A percentile compares a stretch with the other conserved stretches of the same genome.
Conservation (phyloP, 2,329 filamentous ascomycete species). For the Penicillium capsulatum region DNA sequence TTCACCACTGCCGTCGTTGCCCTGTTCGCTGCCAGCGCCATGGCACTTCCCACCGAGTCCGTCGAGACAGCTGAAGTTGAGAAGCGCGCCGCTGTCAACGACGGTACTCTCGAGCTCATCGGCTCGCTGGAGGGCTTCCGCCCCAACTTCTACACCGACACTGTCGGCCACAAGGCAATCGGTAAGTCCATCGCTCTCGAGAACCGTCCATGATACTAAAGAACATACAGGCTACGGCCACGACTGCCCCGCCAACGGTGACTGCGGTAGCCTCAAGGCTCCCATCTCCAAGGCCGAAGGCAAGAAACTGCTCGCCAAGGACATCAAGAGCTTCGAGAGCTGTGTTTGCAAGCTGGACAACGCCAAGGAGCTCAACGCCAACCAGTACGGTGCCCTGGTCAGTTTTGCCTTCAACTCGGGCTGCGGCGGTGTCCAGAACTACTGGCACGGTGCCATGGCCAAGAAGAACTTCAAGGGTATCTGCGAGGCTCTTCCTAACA, state of each 20-base stretch:
- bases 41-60: conserved; percentile 1
- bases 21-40: neutral
- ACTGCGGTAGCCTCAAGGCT: conserved; percentile 2
- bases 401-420: conserved; percentile 10
- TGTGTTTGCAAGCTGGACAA: conserved; percentile 6
- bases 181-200: neutral
- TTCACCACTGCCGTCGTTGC: neutral
- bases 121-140: conserved; percentile 3
- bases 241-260: conserved; percentile 5
- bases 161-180: conserved; percentile 3
- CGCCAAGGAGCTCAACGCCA: conserved; percentile 5
- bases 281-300: conserved; percentile 3
- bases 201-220: neutral
- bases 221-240: conserved; percentile 1
- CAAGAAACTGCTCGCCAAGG: conserved; percentile 1
- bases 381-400: conserved; percentile 6
- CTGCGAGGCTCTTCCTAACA: conserved; percentile 5
- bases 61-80: no score
- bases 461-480: conserved; percentile 9
- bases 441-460: conserved; percentile 3
- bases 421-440: conserved; percentile 6
- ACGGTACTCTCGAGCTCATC: conserved; percentile 2
- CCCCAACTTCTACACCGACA: conserved; percentile 3
- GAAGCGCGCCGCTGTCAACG: conserved; percentile 2
- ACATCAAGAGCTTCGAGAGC: conserved; percentile 4